These are phyloP conservation scores for Trichoderma afroharzianum DNA, from an alignment of 2,329 filamentous ascomycete genomes.

Conservation along the genomic window DNA sequence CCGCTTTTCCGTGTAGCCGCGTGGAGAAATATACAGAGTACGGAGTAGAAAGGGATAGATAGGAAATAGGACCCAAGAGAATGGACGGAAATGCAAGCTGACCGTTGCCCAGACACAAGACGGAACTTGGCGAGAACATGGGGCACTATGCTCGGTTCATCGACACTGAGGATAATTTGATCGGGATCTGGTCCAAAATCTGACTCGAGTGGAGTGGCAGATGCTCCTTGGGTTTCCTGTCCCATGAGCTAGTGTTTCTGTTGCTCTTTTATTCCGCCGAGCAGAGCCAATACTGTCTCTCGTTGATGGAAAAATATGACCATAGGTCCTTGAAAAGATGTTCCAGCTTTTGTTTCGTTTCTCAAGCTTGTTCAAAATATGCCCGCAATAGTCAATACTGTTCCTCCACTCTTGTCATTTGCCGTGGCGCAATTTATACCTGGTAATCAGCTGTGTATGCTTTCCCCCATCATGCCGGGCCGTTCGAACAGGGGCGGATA, in stretches of 20 bases:
- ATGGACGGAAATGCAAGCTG: background rate
- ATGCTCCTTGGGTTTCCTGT: background rate
- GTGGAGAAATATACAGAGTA: background rate
- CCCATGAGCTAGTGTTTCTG: background rate
- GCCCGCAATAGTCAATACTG: background rate
- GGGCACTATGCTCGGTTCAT: slow-evolving; percentile 36
- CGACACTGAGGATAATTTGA: slow-evolving; percentile 38
- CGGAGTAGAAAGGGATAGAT: background rate
- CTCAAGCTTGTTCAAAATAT: background rate
- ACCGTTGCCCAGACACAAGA: slow-evolving; percentile 32
- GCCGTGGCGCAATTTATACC: background rate
- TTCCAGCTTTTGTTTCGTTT: background rate
- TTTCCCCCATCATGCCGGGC: background rate
- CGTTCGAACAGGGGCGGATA: background rate
- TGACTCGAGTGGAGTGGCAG: slow-evolving; percentile 18
- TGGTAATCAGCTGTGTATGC: background rate
- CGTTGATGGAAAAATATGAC: background rate
- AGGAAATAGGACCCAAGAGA: background rate
- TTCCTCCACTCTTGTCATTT: background rate
- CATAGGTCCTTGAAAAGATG: background rate
- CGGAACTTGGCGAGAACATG: slow-evolving; percentile 32
- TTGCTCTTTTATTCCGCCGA: background rate
- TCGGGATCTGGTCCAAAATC: slow-evolving; percentile 32
- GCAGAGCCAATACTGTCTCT: background rate
- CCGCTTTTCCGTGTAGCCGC: background rate